phyloP scores from a whole-genome alignment of 2,329 filamentous ascomycete species.

The Botryotinia convoluta region DNA sequence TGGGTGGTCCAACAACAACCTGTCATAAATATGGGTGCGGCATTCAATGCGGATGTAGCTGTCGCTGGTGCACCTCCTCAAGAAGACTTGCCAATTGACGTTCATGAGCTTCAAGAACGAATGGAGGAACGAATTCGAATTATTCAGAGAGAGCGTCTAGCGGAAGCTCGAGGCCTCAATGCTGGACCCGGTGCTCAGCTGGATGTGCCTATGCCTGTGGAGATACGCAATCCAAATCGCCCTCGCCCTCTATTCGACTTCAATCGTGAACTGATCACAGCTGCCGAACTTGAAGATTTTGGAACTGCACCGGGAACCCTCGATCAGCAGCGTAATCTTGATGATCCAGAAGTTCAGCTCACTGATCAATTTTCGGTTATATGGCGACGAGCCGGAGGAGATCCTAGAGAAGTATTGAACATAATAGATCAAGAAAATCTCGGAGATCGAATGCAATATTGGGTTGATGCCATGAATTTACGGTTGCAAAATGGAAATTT shows the following conservation, averaged over 20 bases:
- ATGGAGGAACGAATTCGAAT: slow-evolving; percentile 11
- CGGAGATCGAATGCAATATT: slow-evolving; percentile 57
- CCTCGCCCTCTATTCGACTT: neutral
- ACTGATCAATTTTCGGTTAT: slow-evolving; percentile 50
- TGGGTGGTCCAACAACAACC: slow-evolving; percentile 99
- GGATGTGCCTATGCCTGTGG: neutral
- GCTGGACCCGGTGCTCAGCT: neutral
- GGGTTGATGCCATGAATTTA: slow-evolving; percentile 47
- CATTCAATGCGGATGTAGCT: slow-evolving; percentile 54
- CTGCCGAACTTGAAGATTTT: neutral
- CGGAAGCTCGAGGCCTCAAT: neutral
- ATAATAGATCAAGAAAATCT: slow-evolving; percentile 61
- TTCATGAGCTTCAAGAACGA: slow-evolving; percentile 17
- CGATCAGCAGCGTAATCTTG: slow-evolving; percentile 22
- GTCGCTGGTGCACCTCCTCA: slow-evolving; percentile 42
- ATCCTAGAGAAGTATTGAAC: slow-evolving; percentile 56
- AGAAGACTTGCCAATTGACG: slow-evolving; percentile 18
- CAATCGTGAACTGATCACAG: neutral
- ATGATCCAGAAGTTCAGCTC: slow-evolving; percentile 32
- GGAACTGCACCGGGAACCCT: neutral
- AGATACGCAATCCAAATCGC: neutral
- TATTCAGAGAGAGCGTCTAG: slow-evolving; percentile 22
- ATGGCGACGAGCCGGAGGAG: slow-evolving; percentile 58
- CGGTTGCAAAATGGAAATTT: neutral
- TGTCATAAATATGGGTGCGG: slow-evolving; percentile 74